These are phyloP conservation scores for Candida saitoana DNA, from an alignment of 805 yeast species.

Conservation along the genomic window DNA sequence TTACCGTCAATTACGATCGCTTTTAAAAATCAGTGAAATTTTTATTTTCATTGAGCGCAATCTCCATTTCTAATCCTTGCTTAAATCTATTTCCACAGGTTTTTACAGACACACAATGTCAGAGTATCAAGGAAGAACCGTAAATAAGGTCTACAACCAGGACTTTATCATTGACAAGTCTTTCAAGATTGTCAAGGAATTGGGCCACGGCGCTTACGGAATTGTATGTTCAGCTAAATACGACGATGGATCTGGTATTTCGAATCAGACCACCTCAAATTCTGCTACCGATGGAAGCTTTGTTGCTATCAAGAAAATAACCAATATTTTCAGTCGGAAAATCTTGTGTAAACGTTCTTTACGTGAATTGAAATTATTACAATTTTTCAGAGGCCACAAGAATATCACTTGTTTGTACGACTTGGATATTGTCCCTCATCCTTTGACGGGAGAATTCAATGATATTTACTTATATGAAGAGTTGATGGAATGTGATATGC, in stretches of 20 bases:
- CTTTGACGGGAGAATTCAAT: constrained; percentile 62
- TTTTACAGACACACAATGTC: not conserved
- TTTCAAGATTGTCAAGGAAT: constrained; percentile 83
- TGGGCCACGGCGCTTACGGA: constrained; percentile 98
- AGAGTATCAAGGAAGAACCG: constrained; percentile 24
- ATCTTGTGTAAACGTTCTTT: constrained; percentile 88
- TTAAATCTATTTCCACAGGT: not conserved
- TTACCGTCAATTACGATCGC: too few species aligned
- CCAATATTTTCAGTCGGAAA: constrained; percentile 88
- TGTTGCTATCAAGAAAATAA: constrained; percentile 94
- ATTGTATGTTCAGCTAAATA: constrained; percentile 93
- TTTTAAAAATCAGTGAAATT: not conserved
- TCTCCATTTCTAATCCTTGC: not conserved
- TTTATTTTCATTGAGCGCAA: constrained; percentile 1
- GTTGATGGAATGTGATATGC: constrained; percentile 98
- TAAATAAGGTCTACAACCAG: constrained; percentile 57
- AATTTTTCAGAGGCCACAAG: constrained; percentile 94
- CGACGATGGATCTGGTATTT: constrained; percentile 52
- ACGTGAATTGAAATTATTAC: constrained; percentile 82
- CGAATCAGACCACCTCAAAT: not conserved
- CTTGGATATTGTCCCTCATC: constrained; percentile 80
- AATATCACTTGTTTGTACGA: constrained; percentile 94
- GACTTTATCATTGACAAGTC: constrained; percentile 89
- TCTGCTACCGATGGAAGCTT: constrained; percentile 27
- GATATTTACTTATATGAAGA: constrained; percentile 94